Evolutionary conservation across 75 land plant species (phyloP).

Genomic region (Azolla pinnata): DNA sequence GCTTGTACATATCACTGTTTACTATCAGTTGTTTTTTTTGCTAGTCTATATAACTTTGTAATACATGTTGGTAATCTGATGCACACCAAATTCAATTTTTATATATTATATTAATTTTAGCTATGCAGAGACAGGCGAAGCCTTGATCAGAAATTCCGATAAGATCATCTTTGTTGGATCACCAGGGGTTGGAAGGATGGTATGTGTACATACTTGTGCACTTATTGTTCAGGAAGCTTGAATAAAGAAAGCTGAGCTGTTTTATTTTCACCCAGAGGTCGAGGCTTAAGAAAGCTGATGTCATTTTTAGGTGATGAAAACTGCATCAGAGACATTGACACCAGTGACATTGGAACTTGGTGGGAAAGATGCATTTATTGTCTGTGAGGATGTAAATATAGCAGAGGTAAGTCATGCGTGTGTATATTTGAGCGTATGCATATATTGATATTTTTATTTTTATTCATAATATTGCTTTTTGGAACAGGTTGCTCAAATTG

Average conservation of each 20-base stretch:
- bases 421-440: too few species aligned
- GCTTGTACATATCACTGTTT: too few species aligned
- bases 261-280: neutral
- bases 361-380: conserved; percentile 93
- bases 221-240: neutral
- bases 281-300: neutral
- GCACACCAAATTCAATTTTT: too few species aligned
- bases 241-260: neutral
- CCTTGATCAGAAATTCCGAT: conserved; percentile 71
- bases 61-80: too few species aligned
- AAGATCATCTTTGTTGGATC: conserved; percentile 92
- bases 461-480: neutral
- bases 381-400: conserved; percentile 85
- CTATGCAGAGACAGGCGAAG: conserved; percentile 65
- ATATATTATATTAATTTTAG: neutral
- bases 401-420: too few species aligned
- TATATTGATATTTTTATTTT: too few species aligned
- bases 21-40: too few species aligned
- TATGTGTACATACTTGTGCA: conserved; percentile 10
- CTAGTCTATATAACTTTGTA: too few species aligned
- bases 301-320: conserved; percentile 60
- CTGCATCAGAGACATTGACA: conserved; percentile 67
- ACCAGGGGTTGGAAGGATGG: conserved; percentile 75
- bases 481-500: conserved; percentile 75
- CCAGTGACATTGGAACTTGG: conserved; percentile 88